Evolutionary conservation across 2,329 filamentous ascomycete species (phyloP), one percentile per base, ranked within the genome.

Genomic region (Sphaerostilbella broomeana): DNA sequence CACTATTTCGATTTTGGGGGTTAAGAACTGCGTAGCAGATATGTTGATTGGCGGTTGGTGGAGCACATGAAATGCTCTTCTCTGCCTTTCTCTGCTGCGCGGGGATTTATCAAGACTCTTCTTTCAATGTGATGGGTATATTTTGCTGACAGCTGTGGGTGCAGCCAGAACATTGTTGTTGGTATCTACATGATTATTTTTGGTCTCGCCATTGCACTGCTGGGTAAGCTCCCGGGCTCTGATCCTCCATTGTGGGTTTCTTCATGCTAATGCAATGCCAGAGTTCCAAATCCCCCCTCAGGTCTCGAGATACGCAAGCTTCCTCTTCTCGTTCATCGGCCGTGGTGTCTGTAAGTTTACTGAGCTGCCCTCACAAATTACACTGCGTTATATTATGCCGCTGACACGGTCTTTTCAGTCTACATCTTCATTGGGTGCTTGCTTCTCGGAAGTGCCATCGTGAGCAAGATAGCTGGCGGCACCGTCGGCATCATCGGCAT

Each of bases 271-370:
- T 2, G 8, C 4, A 19, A 15, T 7, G 11, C 7, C 54, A 73
- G 92, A 98, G 67, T 94, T 97, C 70, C 84, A 95, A 65, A 90
- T 95, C 53, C 90, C 92, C 35, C 86, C 89, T 44, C 89, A 95
- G 62, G 75, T 95, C 39, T 84, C 88, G 43, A 83, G 87, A 67
- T 95, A 97, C 70, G 90, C 88, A 39, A 94, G 87, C 9, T 98
- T 98, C 73, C 81, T 97, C 65, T 97, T 97, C 73, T 94, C 86
- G 42, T 97, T 98, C 74, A 69, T 97, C 52, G 92, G 92, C 46
- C 88, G 92, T 59, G 92, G 92, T 65, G 73, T 87, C 61, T 97
- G 89, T 95, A 79, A 68, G 87, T 80, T 12, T 25, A 11, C 24
- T 13, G 26, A 9, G 11, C 18, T 4, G n/a, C n/a, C n/a, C n/a